These are phyloP conservation scores for Yamadazyma tumulicola DNA, from an alignment of 805 yeast species.

Conservation along the genomic window DNA sequence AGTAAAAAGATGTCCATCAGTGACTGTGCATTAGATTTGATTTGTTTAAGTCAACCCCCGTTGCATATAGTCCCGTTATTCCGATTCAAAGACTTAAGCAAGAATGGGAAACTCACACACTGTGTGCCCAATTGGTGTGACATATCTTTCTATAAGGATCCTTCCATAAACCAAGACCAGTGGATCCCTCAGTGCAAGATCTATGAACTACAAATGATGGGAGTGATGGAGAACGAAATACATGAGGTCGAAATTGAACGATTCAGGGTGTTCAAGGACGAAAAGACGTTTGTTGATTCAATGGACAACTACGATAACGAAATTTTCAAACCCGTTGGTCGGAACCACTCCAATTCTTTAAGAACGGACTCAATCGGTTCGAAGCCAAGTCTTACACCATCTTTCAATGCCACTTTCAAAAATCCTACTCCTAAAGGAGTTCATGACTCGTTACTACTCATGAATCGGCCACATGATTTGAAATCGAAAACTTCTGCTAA, in stretches of 20 bases:
- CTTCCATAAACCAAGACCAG: conserved; percentile 40
- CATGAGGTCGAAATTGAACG: conserved; percentile 65
- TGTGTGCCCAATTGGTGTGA: conserved; percentile 96
- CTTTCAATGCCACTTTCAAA: not conserved
- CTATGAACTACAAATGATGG: conserved; percentile 97
- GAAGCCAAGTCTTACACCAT: not conserved
- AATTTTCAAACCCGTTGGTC: conserved; percentile 39
- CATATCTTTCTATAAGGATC: conserved; percentile 81
- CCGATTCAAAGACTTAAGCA: conserved; percentile 46
- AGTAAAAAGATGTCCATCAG: conserved; percentile 70
- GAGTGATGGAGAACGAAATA: conserved; percentile 87
- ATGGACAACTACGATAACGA: conserved; percentile 68
- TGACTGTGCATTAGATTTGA: conserved; percentile 84
- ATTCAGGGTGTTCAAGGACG: conserved; percentile 34
- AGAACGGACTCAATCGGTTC: not conserved
- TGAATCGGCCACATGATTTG: conserved; percentile 6
- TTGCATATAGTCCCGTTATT: conserved; percentile 88
- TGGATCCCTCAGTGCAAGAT: conserved; percentile 96
- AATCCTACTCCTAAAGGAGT: conserved; percentile 11
- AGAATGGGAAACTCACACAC: conserved; percentile 51
- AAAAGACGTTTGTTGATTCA: conserved; percentile 48
- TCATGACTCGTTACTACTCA: conserved; percentile 11
- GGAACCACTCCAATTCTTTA: not conserved
- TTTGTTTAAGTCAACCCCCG: conserved; percentile 88
- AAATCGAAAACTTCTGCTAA: conserved; percentile 15